These are phyloP conservation scores for Trametes versicolor DNA, from an alignment of 1,284 basidiomycete species.

Conservation along the genomic window DNA sequence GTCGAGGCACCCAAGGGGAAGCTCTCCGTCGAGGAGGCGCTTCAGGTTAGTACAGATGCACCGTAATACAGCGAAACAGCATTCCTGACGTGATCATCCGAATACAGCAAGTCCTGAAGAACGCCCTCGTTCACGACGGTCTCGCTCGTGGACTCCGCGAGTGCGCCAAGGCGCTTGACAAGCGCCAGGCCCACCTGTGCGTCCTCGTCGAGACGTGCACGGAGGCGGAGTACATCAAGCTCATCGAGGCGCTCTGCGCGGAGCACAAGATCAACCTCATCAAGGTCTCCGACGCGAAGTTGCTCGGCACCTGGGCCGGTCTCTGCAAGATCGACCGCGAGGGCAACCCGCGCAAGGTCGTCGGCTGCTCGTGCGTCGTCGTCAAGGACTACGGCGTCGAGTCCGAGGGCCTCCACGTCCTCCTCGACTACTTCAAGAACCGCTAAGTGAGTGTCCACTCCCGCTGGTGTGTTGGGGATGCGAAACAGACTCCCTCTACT, in stretches of 20 bases:
- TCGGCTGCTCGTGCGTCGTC: slow-evolving; percentile 96
- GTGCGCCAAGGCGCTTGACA: slow-evolving; percentile 98
- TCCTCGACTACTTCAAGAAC: slow-evolving; percentile 97
- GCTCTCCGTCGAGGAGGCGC: slow-evolving; percentile 96
- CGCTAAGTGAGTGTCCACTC: slow-evolving; percentile 61
- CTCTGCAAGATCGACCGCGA: slow-evolving; percentile 99
- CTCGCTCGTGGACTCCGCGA: slow-evolving; percentile 98
- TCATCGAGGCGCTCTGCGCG: slow-evolving; percentile 98
- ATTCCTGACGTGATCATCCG: not conserved
- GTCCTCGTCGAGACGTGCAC: slow-evolving; percentile 99
- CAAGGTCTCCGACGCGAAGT: slow-evolving; percentile 98
- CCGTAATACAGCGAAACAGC: too few species aligned
- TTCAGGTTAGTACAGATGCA: slow-evolving; percentile 70
- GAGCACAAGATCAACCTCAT: slow-evolving; percentile 99
- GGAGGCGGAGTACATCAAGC: slow-evolving; percentile 99
- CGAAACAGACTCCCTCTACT: slow-evolving; percentile 89
- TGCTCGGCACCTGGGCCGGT: slow-evolving; percentile 98
- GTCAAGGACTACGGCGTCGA: slow-evolving; percentile 98
- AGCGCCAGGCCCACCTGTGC: slow-evolving; percentile 98
- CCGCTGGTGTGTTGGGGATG: slow-evolving; percentile 57
- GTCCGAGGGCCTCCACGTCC: slow-evolving; percentile 95
- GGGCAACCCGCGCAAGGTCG: slow-evolving; percentile 98
- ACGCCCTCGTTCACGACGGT: slow-evolving; percentile 97
- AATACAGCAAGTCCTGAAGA: slow-evolving; percentile 90
- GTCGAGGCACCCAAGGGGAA: slow-evolving; percentile 92